Evolutionary conservation across 1,284 basidiomycete species (phyloP).

Genomic region (Rhodotorula sp.): DNA sequence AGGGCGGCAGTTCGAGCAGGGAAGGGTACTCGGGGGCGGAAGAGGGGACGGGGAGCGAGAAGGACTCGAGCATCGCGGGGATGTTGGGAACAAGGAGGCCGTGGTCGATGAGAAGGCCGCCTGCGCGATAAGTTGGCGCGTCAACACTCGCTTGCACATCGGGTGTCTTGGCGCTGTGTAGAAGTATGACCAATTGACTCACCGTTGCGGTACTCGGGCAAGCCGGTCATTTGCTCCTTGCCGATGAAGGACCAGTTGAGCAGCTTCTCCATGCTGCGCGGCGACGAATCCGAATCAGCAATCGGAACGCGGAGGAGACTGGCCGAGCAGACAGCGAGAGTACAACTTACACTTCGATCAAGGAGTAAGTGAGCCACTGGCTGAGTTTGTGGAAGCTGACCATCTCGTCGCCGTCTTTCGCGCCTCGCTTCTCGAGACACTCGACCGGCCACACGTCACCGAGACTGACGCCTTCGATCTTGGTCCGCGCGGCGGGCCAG

Average conservation of each 20-base stretch:
- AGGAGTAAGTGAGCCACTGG: slow-evolving; percentile 83
- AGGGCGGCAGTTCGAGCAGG: slow-evolving; percentile 61
- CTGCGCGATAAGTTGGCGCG: slow-evolving; percentile 50
- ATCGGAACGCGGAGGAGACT: too few relatives aligned
- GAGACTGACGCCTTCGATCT: slow-evolving; percentile 69
- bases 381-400: slow-evolving; percentile 96
- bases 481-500: slow-evolving; percentile 77
- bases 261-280: slow-evolving; percentile 60
- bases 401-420: slow-evolving; percentile 56
- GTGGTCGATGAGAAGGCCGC: slow-evolving; percentile 82
- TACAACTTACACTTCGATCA: slow-evolving; percentile 66
- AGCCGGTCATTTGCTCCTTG: slow-evolving; percentile 73
- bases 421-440: slow-evolving; percentile 61
- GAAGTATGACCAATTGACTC: background rate
- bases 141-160: background rate
- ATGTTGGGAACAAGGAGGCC: slow-evolving; percentile 69
- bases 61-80: slow-evolving; percentile 41
- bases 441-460: slow-evolving; percentile 86
- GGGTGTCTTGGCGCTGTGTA: background rate
- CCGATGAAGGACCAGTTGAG: slow-evolving; percentile 75
- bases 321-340: background rate
- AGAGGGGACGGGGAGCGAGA: slow-evolving; percentile 42
- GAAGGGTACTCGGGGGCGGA: slow-evolving; percentile 52
- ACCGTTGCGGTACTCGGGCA: slow-evolving; percentile 90
- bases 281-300: background rate